These are phyloP conservation scores for Grifola frondosa DNA, from an alignment of 1,284 basidiomycete genomes.

Conservation along the genomic window DNA sequence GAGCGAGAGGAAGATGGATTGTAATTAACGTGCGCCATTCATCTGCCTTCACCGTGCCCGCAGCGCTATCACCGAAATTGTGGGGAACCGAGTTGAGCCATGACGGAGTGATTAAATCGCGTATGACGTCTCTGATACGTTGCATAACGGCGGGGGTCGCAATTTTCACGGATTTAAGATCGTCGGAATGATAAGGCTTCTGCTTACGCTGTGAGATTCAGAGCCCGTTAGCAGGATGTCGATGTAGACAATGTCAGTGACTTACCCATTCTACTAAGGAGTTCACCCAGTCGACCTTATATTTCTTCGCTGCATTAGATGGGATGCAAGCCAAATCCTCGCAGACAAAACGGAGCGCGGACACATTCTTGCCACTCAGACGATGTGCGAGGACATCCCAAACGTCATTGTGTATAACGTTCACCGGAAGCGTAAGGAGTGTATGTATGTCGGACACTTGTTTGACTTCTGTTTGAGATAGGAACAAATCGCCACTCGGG, in stretches of 20 bases:
- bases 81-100: conserved; percentile 35
- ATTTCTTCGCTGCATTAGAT: background rate
- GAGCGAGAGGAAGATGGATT: conserved; percentile 32
- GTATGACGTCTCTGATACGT: conserved; percentile 19
- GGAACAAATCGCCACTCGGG: too few relatives aligned
- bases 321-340: background rate
- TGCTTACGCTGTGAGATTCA: background rate
- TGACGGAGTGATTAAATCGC: conserved; percentile 25
- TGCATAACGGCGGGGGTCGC: conserved; percentile 1
- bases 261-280: conserved; percentile 3
- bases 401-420: background rate
- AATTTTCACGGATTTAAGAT: conserved; percentile 7
- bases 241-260: background rate
- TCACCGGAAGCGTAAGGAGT: too few relatives aligned
- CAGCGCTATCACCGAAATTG: conserved; percentile 30
- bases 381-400: background rate
- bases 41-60: conserved; percentile 37
- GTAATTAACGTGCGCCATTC: conserved; percentile 35
- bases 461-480: too few relatives aligned
- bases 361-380: background rate
- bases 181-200: background rate
- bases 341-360: conserved; percentile 4
- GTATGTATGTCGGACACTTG: too few relatives aligned
- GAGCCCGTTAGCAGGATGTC: too few relatives aligned
- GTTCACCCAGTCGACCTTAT: conserved; percentile 1